Evolutionary conservation across 768 basidiomycete genomes (phyloP), one percentile per base, ranked within the genome.

Genomic region (Jaapia argillacea): DNA sequence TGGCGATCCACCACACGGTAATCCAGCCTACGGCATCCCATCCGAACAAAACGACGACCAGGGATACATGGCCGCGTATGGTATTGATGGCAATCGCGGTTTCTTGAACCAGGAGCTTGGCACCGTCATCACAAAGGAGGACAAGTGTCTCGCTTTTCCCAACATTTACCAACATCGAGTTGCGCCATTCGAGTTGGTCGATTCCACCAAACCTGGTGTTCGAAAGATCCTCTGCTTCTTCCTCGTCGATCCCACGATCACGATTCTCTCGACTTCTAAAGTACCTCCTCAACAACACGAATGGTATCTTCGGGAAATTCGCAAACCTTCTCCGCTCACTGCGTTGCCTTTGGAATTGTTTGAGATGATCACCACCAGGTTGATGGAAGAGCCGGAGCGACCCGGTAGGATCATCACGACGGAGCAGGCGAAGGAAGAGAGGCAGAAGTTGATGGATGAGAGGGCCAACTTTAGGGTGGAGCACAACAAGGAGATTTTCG

Each of bases 221-320:
- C 54, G 66, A 38, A 71, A 66, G 49, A 63, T 71, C 16, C 48
- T 70, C 10, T 62, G 59, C 2, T 59, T 71, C 18, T 69, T 67
- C 51, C 58, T 70, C 24, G 58, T 67, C 40, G 64, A 69, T 43
- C 58, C 37, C 7, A 10, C 10, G n/a, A n/a, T 0, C 56, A 57
- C 12, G 60, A 60, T 40, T 62, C 61, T 3, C 69, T 66, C 3
- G 55, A 66, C 43, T 54, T 65, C 40, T 70, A 66, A 49, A 63
- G 70, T 18, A 48, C 70, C 10, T 62, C 43, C 58, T 21, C 7
- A 10, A 7, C 56, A 54, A 26, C 35, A 21, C 5, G 43, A 47
- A 1, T 54, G 53, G 53, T 39, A 35, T 12, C 16, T 18, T 14
- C 12, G 39, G 4, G 52, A 38, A 21, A 24, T 50, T 13, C 16